Evolutionary conservation across 139 green algal species (phyloP).

Genomic region (Tetratostichococcus sp.): DNA sequence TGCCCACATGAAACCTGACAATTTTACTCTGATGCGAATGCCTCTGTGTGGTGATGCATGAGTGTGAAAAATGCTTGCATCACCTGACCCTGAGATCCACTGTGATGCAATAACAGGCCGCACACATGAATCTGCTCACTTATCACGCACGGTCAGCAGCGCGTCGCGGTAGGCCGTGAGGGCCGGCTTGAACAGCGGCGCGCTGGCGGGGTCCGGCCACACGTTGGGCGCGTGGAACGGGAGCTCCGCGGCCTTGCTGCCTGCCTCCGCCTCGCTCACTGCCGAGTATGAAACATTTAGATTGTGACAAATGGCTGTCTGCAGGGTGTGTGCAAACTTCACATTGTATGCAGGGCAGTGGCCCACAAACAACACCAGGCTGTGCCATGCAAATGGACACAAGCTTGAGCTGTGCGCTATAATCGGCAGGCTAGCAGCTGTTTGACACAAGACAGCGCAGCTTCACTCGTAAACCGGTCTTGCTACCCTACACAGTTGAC

Average conservation of each 20-base stretch:
- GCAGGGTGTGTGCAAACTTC: too few species aligned
- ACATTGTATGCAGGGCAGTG: neutral
- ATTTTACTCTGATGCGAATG: too few species aligned
- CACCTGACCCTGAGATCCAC: too few species aligned
- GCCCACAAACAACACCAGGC: neutral
- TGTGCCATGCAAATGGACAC: neutral
- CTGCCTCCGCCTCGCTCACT: conserved; percentile 34
- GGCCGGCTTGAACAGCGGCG: conserved; percentile 32
- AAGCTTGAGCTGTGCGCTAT: neutral
- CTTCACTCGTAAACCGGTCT: too few species aligned
- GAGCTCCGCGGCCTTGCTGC: conserved; percentile 27
- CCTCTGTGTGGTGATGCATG: too few species aligned
- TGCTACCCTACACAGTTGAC: too few species aligned
- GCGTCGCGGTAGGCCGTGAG: conserved; percentile 42
- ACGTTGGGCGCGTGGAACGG: conserved; percentile 78
- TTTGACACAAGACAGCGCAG: too few species aligned
- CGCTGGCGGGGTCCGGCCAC: conserved; percentile 40
- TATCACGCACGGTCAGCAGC: conserved; percentile 13
- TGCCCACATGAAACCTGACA: too few species aligned
- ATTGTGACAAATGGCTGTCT: too few species aligned
- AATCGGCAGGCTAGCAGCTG: too few species aligned
- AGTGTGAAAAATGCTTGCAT: too few species aligned
- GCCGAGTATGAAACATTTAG: conserved; percentile 43
- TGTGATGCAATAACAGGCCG: too few species aligned
- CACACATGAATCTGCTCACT: neutral